Evolutionary conservation across 768 basidiomycete species (phyloP), one percentile per base, ranked within the genome.

Genomic region (Xerocomus brunneocitrinus): DNA sequence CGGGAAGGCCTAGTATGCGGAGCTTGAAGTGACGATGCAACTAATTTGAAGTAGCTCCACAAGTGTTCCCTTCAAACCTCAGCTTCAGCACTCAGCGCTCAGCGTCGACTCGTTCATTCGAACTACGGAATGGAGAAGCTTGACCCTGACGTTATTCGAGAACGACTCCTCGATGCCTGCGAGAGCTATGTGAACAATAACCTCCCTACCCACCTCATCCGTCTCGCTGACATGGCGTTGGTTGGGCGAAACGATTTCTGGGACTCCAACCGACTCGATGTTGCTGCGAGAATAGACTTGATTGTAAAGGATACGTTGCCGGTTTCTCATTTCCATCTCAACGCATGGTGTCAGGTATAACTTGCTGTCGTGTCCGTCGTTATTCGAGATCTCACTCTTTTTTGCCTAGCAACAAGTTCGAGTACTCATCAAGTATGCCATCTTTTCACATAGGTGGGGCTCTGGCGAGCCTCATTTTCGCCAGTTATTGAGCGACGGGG

Each of bases 391-490:
- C 14, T 31, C 19, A 36, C 30, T 28, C 14, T 13, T 19, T 12
- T 9, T 24, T 42, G 19, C 12, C 22, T 42, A 50, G 49, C 31
- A 24, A 16, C 32, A 50, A 8, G 41, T 34, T 8, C 40, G 19
- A 13, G 31, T 4, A 3, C 9, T 41, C 12, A 24, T 50, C 49
- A 50, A 50, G 30, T 50, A 42, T 16, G 49, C 49, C 6, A 50
- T 50, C 8, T 41, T 50, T 25, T 50, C 49, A 7, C 49, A 50
- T n/a, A 40, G 49, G 9, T 50, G 49, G 40, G 49, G 49, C n/a
- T 19, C 31, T 8, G 14, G 31, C 4, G 49, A 50, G 22, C 39
- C 32, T 46, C 58, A 16, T 43, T 47, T 16, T 41, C 49, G 22
- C 4, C 46, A 47, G 8, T 16, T 47, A 3, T 27, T 25, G 24